phyloP scores from a whole-genome alignment of 2,329 filamentous ascomycete species.

The Venturia nashicola region DNA sequence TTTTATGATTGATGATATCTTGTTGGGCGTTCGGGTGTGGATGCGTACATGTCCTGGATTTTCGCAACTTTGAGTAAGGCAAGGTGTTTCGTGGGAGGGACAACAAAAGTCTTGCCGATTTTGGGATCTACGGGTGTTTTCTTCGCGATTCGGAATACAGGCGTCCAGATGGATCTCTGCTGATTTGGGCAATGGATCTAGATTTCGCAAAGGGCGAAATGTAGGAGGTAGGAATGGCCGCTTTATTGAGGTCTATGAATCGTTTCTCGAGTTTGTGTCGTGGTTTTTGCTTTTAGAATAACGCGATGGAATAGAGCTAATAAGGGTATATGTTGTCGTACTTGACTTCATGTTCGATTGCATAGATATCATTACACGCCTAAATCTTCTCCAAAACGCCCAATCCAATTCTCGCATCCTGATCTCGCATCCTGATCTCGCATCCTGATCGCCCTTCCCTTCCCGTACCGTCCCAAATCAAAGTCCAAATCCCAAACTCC shows the following conservation, averaged over 20 bases:
- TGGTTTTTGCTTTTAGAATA: neutral
- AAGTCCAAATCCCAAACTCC: neutral
- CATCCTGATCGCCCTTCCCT: neutral
- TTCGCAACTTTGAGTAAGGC: neutral
- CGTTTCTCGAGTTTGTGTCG: neutral
- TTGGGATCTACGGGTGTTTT: neutral
- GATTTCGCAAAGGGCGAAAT: neutral
- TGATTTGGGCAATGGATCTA: neutral
- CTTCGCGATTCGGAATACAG: neutral
- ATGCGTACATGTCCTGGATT: neutral
- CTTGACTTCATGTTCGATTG: neutral
- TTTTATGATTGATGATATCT: neutral
- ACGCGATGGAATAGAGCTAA: neutral
- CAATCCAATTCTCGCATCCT: neutral
- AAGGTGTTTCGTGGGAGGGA: neutral
- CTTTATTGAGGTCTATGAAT: neutral
- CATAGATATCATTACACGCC: neutral
- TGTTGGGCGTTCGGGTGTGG: neutral
- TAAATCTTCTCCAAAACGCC: neutral
- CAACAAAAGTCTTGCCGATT: neutral
- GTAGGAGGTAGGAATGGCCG: neutral
- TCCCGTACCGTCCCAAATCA: neutral
- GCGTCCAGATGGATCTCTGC: neutral
- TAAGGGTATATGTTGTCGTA: no score
- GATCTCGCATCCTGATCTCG: no score